Base-by-base conservation (phyloP, 768 basidiomycete genomes). In the Naganishia kalamii region DNA sequence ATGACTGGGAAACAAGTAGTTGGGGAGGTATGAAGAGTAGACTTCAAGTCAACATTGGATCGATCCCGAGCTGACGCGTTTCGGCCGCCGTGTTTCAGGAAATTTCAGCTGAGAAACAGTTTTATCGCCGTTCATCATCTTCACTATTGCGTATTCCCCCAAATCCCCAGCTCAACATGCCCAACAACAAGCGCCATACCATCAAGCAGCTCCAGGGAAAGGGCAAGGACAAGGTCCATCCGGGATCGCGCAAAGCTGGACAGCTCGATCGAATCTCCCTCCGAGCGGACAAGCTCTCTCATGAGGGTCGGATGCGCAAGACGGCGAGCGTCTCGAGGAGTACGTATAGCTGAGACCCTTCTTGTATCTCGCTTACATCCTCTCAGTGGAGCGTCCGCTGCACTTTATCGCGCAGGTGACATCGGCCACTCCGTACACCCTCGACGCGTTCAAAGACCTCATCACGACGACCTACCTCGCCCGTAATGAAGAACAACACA, bases 191-290 rank as follows among this genome's bases (percentile, higher is more conserved):
- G 46, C 64, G 66, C 48, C 51, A 77, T 17, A 78, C 77, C 13
- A 73, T 70, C 52, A 77, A 79, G 69, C 72, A 75, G 19, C 72
- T 79, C 68, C 77, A 78, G 67, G 78, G 78, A 33, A 64, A 64
- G 63, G 59, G 63, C 23, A 78, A 77, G 66, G 76, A 76, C 35
- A 70, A 70, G 21, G 64, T 79, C 48, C 78, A 79, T 63, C 78
- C 78, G 6, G 73, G 75, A 41, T 79, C 78, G 21, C 65, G 78
- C 25, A 76, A 78, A 67, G 78, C 77, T 48, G 72, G 73, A 12
- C 78, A 79, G 63, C 69, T 79, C 6, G 74, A 72, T 23, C 70
- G 78, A 57, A 75, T 79, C 40, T 62, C 72, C n/a, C 70, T 79
- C 19, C 54, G 78, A 25, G 70, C 72, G 21, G 66, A 69, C 10